These are phyloP conservation scores for Lagenidium giganteum DNA, from an alignment of 352 stramenopile species.

Conservation along the genomic window DNA sequence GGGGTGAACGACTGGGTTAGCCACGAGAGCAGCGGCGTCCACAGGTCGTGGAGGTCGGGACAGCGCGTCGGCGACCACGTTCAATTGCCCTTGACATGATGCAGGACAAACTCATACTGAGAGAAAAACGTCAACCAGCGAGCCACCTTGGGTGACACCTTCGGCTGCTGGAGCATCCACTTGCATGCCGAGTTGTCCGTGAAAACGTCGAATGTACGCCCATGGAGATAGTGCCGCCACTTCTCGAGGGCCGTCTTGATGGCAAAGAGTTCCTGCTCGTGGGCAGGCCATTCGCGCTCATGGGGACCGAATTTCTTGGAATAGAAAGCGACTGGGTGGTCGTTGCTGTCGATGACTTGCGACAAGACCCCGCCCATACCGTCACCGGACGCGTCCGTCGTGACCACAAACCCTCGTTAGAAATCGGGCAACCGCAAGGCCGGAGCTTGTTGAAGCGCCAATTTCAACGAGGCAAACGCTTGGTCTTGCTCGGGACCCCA, in stretches of 20 bases:
- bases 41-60: not conserved
- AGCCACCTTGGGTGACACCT: conserved; percentile 10
- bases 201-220: conserved; percentile 9
- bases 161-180: conserved; percentile 12
- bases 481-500: conserved; percentile 11
- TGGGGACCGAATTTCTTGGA: conserved; percentile 6
- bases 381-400: conserved; percentile 1
- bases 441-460: conserved; percentile 17
- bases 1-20: too few relatives aligned
- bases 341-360: conserved; percentile 2
- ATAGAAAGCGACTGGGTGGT: conserved; percentile 13
- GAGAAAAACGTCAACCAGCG: conserved; percentile 15
- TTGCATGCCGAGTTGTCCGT: conserved; percentile 15
- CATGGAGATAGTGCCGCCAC: conserved; percentile 15
- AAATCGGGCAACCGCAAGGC: conserved; percentile 5
- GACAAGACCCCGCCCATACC: conserved; percentile 10
- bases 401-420: conserved; percentile 4
- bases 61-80: not conserved
- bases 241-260: conserved; percentile 18
- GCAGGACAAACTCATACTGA: conserved; percentile 12
- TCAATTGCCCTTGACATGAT: conserved; percentile 8
- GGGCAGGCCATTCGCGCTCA: conserved; percentile 13
- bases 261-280: conserved; percentile 18
- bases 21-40: too few relatives aligned
- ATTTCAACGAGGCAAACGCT: conserved; percentile 13